Percentiles rank a stretch among this genome's conserved stretches.
These are phyloP conservation scores for Aspergillus vadensis DNA, from an alignment of 2,329 filamentous ascomycete genomes.

Conservation along the genomic window DNA sequence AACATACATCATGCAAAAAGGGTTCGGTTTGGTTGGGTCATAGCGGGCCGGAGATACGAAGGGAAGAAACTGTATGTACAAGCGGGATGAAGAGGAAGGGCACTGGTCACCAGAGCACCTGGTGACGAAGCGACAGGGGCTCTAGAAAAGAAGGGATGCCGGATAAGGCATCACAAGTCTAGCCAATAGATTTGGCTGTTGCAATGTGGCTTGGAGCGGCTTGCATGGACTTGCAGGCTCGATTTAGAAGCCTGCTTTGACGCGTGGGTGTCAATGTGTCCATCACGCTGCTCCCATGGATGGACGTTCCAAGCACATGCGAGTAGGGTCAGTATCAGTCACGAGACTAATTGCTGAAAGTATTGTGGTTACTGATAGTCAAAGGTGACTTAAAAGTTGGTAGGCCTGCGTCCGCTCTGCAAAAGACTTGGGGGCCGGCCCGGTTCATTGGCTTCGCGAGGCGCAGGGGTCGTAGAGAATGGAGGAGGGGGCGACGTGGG, in stretches of 20 bases:
- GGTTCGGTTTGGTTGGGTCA: not conserved
- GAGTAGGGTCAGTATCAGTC: not conserved
- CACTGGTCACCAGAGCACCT: not conserved
- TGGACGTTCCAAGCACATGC: not conserved
- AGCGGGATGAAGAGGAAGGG: not conserved
- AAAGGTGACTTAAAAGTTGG: slow-evolving; percentile 37
- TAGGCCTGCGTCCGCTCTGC: slow-evolving; percentile 43
- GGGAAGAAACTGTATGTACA: not conserved
- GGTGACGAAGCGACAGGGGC: not conserved
- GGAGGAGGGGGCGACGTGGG: slow-evolving; percentile 36
- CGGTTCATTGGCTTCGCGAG: slow-evolving; percentile 24
- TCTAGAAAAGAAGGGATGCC: not conserved
- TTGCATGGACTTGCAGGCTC: not conserved
- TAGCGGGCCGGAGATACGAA: not conserved
- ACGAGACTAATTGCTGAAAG: not conserved
- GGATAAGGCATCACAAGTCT: not conserved
- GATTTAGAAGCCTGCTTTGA: not conserved
- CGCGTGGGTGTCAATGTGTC: not conserved
- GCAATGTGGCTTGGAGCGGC: not conserved
- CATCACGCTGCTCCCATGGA: not conserved
- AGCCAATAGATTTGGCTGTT: not conserved
- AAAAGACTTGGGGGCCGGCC: slow-evolving; percentile 44
- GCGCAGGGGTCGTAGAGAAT: slow-evolving; percentile 25
- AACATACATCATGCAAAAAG: slow-evolving; percentile 6
- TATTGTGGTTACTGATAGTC: slow-evolving; percentile 21